Base-by-base conservation (phyloP, 179 eudicot species). In the Silene coronaria region DNA sequence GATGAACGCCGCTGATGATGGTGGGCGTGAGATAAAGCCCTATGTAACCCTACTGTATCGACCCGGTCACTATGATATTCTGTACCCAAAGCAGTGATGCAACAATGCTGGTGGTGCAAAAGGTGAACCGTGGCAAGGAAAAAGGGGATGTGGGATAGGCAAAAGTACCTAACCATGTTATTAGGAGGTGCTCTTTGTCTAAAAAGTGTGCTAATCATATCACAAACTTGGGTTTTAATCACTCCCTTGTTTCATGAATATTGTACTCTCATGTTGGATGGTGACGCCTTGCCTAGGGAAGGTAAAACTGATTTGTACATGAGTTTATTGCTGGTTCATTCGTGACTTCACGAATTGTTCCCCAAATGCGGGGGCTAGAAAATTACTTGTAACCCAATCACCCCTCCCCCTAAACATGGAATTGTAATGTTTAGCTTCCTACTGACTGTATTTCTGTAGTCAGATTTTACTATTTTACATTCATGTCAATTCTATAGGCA, bases 31-130 rank as follows among this genome's bases (percentile, higher is more conserved):
- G 77, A 67, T 62, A 73, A 84, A 82, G 71, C 96, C 97, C 17
- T 90, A 83, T 79, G 83, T 90, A 73, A 80, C 82, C 76, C 78
- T 94, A 83, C 88, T 94, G 8, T 94, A 94, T 85, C 87, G 97
- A 70, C 97, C 97, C 4, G 97, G 97, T 69, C 97, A 91, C 67
- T 91, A 91, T 53, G 97, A 91, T 81, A 86, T 91, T 74, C 89
- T 91, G 72, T 91, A 91, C 82, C 80, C 86, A 3, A 91, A 88
- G 77, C 84, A 86, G 83, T 38, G 60, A 74, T 55, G 76, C 45
- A 51, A 57, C 19, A 51, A 46, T 67, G 60, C 68, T 46, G 60
- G 51, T 62, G 75, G 69, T 59, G 61, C 57, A n/a, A 72, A 42
- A 23, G 75, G 67, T 65, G 22, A 30, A 30, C 10, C n/a, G 65